These are phyloP conservation scores for Penicillium desertorum DNA, from an alignment of 495 filamentous ascomycete genomes.

Conservation along the genomic window DNA sequence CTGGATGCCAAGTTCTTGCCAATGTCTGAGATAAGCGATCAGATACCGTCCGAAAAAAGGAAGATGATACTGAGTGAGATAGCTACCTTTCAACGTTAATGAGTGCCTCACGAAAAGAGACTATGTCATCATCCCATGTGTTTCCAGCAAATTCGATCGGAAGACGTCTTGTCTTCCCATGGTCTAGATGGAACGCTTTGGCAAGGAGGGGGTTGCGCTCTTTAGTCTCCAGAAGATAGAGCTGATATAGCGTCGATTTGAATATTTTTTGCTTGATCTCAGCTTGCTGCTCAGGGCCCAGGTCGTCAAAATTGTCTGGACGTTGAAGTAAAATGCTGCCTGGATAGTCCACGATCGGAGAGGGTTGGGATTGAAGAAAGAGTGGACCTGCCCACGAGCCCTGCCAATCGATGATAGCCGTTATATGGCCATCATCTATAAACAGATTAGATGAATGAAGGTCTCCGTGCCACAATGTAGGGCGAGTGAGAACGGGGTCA, in stretches of 20 bases:
- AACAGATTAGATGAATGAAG: too few species aligned
- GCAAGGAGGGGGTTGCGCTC: conserved; percentile 22
- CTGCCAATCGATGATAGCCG: too few species aligned
- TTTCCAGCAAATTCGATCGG: conserved; percentile 26
- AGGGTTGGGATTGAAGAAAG: too few species aligned
- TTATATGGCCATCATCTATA: too few species aligned
- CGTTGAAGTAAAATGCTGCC: too few species aligned
- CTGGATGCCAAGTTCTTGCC: conserved; percentile 28
- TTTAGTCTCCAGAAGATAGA: conserved; percentile 29
- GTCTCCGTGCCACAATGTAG: too few species aligned
- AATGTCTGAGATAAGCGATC: conserved; percentile 22
- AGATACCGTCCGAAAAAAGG: conserved; percentile 1
- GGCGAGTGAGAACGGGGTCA: too few species aligned
- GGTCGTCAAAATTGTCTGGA: too few species aligned
- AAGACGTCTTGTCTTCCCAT: conserved; percentile 34
- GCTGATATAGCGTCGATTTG: conserved; percentile 30
- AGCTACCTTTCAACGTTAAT: conserved; percentile 29
- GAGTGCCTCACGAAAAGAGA: conserved; percentile 33
- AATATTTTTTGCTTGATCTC: conserved; percentile 28
- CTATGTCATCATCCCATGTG: conserved; percentile 41
- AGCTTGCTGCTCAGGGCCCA: conserved; percentile 25
- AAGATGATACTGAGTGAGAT: conserved; percentile 1
- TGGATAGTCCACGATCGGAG: too few species aligned
- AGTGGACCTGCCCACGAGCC: too few species aligned
- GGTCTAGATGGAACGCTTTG: conserved; percentile 23